These are phyloP conservation scores for Aspergillus aculeatinus DNA, from an alignment of 2,329 filamentous ascomycete species.

Conservation along the genomic window DNA sequence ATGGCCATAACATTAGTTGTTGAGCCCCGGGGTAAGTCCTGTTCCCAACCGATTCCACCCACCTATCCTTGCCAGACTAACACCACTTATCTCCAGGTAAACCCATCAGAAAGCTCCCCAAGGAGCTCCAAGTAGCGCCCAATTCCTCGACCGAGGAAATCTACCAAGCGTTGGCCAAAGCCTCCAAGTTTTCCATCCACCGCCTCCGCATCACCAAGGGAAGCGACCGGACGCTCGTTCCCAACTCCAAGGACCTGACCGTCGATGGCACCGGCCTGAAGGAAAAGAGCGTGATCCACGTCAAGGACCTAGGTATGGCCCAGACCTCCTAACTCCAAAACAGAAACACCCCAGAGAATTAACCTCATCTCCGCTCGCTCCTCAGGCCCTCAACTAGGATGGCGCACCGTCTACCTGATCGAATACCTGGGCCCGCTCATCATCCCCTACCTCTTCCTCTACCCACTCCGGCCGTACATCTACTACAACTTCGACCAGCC, in stretches of 20 bases:
- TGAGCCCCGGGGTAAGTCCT: constrained; percentile 43
- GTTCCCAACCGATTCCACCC: constrained; percentile 1
- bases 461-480: constrained; percentile 68
- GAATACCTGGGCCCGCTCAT: constrained; percentile 92
- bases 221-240: constrained; percentile 59
- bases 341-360: neutral
- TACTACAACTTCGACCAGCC: constrained; percentile 56
- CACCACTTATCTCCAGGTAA: constrained; percentile 49
- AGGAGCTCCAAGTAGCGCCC: constrained; percentile 53
- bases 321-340: neutral
- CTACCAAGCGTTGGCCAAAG: constrained; percentile 56
- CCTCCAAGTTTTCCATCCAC: constrained; percentile 57
- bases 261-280: constrained; percentile 57
- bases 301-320: constrained; percentile 85
- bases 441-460: constrained; percentile 75
- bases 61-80: constrained; percentile 9
- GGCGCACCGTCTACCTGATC: constrained; percentile 91
- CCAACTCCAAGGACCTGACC: constrained; percentile 53
- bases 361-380: neutral
- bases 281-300: constrained; percentile 66
- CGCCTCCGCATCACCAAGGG: constrained; percentile 65
- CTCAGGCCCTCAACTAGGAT: constrained; percentile 80
- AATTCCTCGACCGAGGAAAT: constrained; percentile 56
- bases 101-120: constrained; percentile 61
- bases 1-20: constrained; percentile 44